A percentile compares a stretch with the other conserved stretches of the same genome.
Conservation (phyloP, 176 grass and related monocot genomes). For the Eragrostis curvula region DNA sequence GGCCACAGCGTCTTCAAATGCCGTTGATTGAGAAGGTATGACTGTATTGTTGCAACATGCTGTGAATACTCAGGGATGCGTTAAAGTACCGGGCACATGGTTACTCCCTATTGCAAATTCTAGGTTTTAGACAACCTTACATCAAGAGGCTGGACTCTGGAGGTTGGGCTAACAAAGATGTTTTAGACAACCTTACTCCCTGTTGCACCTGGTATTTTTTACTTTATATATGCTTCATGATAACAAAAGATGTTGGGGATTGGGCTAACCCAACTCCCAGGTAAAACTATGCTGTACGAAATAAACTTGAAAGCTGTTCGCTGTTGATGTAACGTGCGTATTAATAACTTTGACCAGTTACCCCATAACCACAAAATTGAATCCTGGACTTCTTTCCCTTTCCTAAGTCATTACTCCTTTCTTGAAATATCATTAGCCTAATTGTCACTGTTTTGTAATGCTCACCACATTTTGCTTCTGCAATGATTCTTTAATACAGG, state of each 20-base stretch:
- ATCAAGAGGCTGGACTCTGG: too few species aligned
- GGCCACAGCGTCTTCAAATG: slow-evolving; percentile 56
- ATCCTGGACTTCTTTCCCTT: slow-evolving; percentile 1
- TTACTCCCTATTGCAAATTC: slow-evolving; percentile 4
- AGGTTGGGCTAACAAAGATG: too few species aligned
- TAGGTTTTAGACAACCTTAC: slow-evolving; percentile 16
- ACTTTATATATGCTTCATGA: too few species aligned
- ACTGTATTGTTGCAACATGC: not conserved
- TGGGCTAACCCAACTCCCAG: too few species aligned
- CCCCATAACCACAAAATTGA: slow-evolving; percentile 19
- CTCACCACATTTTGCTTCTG: slow-evolving; percentile 20
- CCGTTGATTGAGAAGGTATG: slow-evolving; percentile 73
- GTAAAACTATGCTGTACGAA: too few species aligned
- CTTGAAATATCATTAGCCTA: not conserved
- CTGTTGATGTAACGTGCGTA: not conserved
- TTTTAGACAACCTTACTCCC: too few species aligned
- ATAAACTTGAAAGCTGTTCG: slow-evolving; percentile 9
- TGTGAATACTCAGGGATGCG: too few species aligned
- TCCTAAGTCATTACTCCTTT: not conserved
- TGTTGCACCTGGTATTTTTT: too few species aligned
- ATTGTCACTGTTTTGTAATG: slow-evolving; percentile 17
- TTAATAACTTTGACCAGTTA: not conserved
- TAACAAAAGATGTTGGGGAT: too few species aligned
- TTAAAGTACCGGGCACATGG: too few species aligned
- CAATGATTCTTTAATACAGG: slow-evolving; percentile 49